Base-by-base conservation (phyloP, 306 rosid species). In the Vicia villosa region DNA sequence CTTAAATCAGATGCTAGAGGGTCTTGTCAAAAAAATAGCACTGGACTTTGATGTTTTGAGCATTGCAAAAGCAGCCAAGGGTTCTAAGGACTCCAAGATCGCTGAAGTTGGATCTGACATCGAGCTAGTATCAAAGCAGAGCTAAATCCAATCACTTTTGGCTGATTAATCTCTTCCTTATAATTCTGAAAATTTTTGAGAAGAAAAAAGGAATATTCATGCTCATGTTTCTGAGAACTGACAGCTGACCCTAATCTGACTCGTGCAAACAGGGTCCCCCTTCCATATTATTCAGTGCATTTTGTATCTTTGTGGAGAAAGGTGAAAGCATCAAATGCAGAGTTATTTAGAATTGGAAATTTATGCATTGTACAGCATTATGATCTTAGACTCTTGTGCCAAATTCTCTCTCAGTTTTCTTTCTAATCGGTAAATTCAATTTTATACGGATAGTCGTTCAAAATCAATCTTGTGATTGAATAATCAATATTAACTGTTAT, bases 41-140 rank as follows among this genome's bases (percentile, higher is more conserved):
- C 40, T 94, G 52, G 97, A 88, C 81, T 88, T 94, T 8, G 97
- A 94, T 80, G 97, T 94, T 17, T 81, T 77, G 80, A 87, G 61
- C 82, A 79, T 90, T 74, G 95, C 97, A 59, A 86, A 74, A 80
- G 82, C 82, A 61, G 91, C 90, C 5, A 87, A 83, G 68, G 72
- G 74, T 81, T 88, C 96, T 19, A 90, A 87, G 83, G 98, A 90
- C 28, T 17, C 75, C 77, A 94, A 94, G 85, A 79, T 91, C 67
- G 80, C 88, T 51, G 98, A 90, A 80, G 86, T 87, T 45, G 98
- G 95, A 74, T 86, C 83, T 66, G 98, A 94, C 80, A 87, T 94
- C 24, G 96, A 90, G 81, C 68, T 78, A 42, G 37, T 88, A 70
- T 59, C 88, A 22, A 87, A 80, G 79, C 61, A 83, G 73, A 59